Evolutionary conservation across 2,329 filamentous ascomycete genomes (phyloP), one percentile per base, ranked within the genome.

Genomic region (Exophiala sp.): DNA sequence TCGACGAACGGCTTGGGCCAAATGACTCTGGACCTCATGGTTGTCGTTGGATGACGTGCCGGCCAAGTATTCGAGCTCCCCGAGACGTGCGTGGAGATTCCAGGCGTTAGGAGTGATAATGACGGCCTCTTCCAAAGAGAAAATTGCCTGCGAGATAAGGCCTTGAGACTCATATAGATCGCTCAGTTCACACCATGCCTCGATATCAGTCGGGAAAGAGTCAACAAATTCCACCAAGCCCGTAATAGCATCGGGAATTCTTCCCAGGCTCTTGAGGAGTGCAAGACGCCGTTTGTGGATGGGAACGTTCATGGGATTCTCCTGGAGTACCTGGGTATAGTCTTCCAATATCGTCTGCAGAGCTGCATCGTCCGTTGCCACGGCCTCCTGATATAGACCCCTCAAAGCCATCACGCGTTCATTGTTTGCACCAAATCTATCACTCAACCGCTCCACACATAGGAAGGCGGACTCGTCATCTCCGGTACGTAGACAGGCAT

Each of bases 151-250:
- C 11, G 82, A 72, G 63, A 86, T 88, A 61, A 91, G 70, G 1
- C 85, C 88, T 64, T 91, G 85, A 16, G 77, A 76, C 23, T 89
- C 76, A 68, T 98, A 97, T 54, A 96, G 71, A 65, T 95, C 88
- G 46, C 87, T 81, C 59, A 97, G 75, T 71, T 98, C 93, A 45
- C 88, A 81, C 93, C 93, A 98, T 8, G 86, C 83, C 72, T 98
- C 93, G 4, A 85, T 83, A 70, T 98, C 93, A 1, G 87, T 95
- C 1, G 93, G 90, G 46, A 83, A 86, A 54, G 85, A 82, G 64
- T 94, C 86, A 40, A 98, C 73, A 22, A 97, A 76, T 49, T 82
- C 77, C 55, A 83, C 81, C 50, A 97, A 70, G 22, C 84, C 82
- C 24, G 80, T 71, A 38, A 90, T 85, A 1, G 93, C 87, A 56